phyloP scores from a whole-genome alignment of 768 basidiomycete species.

The Russula griseocarnosa region DNA sequence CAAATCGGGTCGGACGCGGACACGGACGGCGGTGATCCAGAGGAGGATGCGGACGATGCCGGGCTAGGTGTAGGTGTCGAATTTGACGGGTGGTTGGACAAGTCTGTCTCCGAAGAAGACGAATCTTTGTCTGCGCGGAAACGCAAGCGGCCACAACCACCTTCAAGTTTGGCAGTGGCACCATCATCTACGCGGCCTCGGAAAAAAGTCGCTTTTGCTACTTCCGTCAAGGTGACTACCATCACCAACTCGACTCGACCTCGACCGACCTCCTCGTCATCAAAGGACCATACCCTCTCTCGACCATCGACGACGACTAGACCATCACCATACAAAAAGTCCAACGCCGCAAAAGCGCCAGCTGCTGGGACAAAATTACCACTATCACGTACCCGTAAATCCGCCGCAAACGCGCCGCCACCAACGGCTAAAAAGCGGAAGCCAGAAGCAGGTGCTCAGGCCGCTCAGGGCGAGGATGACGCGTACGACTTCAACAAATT shows the following conservation, averaged over 20 bases:
- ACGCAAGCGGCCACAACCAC: conserved; percentile 33
- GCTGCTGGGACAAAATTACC: not conserved
- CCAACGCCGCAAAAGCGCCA: not conserved
- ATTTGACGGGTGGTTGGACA: too few species aligned
- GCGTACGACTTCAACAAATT: conserved; percentile 60
- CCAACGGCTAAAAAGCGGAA: conserved; percentile 21
- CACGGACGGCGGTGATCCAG: conserved; percentile 12
- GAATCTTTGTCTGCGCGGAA: conserved; percentile 33
- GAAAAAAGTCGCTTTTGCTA: conserved; percentile 37
- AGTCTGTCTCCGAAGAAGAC: too few species aligned
- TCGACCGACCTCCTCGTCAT: not conserved
- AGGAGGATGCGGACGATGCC: conserved; percentile 30
- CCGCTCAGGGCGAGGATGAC: conserved; percentile 35
- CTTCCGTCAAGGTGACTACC: not conserved
- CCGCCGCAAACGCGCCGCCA: conserved; percentile 40
- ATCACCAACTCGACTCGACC: not conserved
- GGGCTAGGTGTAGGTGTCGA: too few species aligned
- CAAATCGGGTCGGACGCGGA: conserved; percentile 34
- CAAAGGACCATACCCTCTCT: not conserved
- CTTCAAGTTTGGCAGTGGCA: not conserved
- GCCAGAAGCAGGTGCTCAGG: conserved; percentile 29
- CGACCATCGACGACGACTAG: not conserved
- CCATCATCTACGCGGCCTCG: conserved; percentile 28
- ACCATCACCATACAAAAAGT: not conserved
- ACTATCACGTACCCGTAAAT: conserved; percentile 10